Percentiles rank a stretch among this genome's conserved stretches.
These are phyloP conservation scores for Jackrogersella minutella DNA, from an alignment of 495 filamentous ascomycete species.

Conservation along the genomic window DNA sequence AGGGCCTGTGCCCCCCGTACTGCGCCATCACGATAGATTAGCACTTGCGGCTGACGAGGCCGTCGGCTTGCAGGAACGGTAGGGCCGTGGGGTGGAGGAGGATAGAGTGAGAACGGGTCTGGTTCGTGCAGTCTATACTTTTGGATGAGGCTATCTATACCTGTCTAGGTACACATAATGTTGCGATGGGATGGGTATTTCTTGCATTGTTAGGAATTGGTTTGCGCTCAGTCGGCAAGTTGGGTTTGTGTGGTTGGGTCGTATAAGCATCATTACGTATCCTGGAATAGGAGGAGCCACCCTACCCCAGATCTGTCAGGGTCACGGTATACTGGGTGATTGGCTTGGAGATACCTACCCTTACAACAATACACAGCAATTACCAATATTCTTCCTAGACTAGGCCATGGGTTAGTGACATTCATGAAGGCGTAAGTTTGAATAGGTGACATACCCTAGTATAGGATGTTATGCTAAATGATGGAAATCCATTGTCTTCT, in stretches of 20 bases:
- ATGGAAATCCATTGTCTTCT: too few relatives aligned
- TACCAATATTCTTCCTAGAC: too few relatives aligned
- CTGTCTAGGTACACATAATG: neutral
- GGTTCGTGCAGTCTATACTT: neutral
- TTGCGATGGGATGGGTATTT: neutral
- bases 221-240: neutral
- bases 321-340: neutral
- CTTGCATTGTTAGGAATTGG: neutral
- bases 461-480: too few relatives aligned
- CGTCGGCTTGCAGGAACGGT: neutral
- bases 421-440: too few relatives aligned
- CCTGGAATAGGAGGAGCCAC: neutral
- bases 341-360: neutral
- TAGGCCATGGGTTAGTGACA: too few relatives aligned
- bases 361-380: neutral
- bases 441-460: too few relatives aligned
- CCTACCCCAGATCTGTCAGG: neutral
- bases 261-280: neutral
- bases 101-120: neutral
- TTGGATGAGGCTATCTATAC: neutral
- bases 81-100: neutral
- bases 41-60: too few relatives aligned
- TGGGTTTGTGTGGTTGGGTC: neutral
- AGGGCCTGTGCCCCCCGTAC: slow-evolving; percentile 4
- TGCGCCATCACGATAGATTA: too few relatives aligned